Evolutionary conservation across 345 rosid genomes (phyloP).

Genomic region (Nephelium lappaceum): DNA sequence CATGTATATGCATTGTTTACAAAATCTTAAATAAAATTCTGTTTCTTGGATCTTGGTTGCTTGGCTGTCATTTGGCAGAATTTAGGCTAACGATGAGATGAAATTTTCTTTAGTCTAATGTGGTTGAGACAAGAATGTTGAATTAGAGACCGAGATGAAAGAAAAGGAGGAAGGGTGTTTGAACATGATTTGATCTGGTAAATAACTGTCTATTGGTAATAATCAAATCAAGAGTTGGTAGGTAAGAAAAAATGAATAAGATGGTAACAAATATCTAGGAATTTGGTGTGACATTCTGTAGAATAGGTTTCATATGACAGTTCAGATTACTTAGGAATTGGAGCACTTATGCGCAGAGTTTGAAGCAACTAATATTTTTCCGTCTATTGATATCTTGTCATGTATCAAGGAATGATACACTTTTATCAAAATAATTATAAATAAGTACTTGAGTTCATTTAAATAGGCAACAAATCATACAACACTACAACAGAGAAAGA

Average conservation of each 20-base stretch:
- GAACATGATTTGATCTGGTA: no score
- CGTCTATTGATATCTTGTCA: not conserved
- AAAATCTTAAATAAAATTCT: not conserved
- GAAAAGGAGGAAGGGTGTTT: not conserved
- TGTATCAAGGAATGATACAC: not conserved
- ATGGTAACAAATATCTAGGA: not conserved
- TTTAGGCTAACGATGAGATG: not conserved
- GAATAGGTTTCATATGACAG: not conserved
- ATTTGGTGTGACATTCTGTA: not conserved
- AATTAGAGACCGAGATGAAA: not conserved
- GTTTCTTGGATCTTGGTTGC: not conserved
- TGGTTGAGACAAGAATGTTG: not conserved
- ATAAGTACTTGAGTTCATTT: not conserved
- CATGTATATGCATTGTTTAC: not conserved
- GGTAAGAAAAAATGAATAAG: not conserved
- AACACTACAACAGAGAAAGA: not conserved
- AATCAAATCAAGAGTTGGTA: not conserved
- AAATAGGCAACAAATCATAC: not conserved
- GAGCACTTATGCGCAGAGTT: not conserved
- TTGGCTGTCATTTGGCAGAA: not conserved
- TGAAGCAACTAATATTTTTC: not conserved
- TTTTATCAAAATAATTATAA: conserved; percentile 2
- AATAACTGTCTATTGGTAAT: no score
- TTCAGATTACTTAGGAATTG: not conserved
- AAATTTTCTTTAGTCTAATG: not conserved